A percentile compares a stretch with the other conserved stretches of the same genome.
phyloP scores from a whole-genome alignment of 1,284 basidiomycete species.

The Irpex sp. region DNA sequence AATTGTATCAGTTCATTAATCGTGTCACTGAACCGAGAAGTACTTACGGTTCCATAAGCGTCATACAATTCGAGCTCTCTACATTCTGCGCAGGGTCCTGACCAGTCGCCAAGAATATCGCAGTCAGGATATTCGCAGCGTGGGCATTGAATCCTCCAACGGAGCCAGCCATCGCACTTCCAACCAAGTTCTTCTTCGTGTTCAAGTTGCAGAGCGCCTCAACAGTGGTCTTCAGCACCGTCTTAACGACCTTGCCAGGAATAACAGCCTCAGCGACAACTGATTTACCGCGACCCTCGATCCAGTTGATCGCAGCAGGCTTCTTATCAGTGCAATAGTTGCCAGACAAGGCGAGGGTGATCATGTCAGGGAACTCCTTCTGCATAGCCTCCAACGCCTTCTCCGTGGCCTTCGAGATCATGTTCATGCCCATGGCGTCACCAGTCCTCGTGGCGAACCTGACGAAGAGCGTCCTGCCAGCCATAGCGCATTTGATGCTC shows the following conservation, averaged over 20 bases:
- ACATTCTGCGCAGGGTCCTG: slow-evolving; percentile 99
- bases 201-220: slow-evolving; percentile 90
- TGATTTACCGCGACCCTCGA: slow-evolving; percentile 97
- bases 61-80: slow-evolving; percentile 98
- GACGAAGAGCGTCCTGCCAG: slow-evolving; percentile 92
- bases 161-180: slow-evolving; percentile 96
- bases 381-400: slow-evolving; percentile 86
- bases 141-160: slow-evolving; percentile 99
- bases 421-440: slow-evolving; percentile 99
- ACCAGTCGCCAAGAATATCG: slow-evolving; percentile 94
- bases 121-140: slow-evolving; percentile 96
- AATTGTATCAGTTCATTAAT: neutral
- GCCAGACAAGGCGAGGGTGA: slow-evolving; percentile 90
- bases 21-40: slow-evolving; percentile 1
- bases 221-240: slow-evolving; percentile 95
- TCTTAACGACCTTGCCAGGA: slow-evolving; percentile 85
- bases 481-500: slow-evolving; percentile 81
- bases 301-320: slow-evolving; percentile 99
- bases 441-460: slow-evolving; percentile 95
- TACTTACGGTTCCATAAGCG: slow-evolving; percentile 94
- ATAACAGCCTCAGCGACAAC: slow-evolving; percentile 96
- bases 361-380: slow-evolving; percentile 88
- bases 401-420: slow-evolving; percentile 97
- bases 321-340: slow-evolving; percentile 99
- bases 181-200: slow-evolving; percentile 96